Evolutionary conservation across 2,329 filamentous ascomycete species (phyloP), one percentile per base, ranked within the genome.

Genomic region (Thermothelomyces thermophilus): DNA sequence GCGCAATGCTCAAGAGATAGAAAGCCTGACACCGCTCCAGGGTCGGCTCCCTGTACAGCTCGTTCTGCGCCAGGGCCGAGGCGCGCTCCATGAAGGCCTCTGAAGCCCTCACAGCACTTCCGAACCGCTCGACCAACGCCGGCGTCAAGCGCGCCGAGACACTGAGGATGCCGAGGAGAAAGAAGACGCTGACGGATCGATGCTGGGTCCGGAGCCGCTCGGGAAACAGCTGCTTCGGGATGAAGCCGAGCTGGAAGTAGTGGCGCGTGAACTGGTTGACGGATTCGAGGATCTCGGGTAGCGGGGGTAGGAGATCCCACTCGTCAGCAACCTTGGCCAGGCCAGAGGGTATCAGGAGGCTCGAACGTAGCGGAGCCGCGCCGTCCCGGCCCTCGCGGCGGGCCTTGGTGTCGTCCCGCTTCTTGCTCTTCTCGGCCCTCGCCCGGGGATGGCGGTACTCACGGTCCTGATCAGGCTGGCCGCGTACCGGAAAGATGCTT

Each of bases 161-260:
- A 57, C 76, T 76, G 26, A 82, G 70, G 43, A 82, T 73, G 51
- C 73, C 70, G 10, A 80, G 66, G 17, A 81, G 65, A 20, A 81
- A 68, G 51, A 82, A 82, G 17, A 74, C 67, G 61, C 72, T 77
- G 55, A 77, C 66, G n/a, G 72, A 73, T 13, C 66, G 67, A 24
- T 69, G 67, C 47, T 77, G 69, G 3, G 68, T 68, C 34, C 65
- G 67, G n/a, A 82, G 65, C 6, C 68, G 68, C 20, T 70, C 64
- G 1, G 70, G 66, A 46, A 80, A 79, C 44, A 70, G 64, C 20
- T 73, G 66, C 62, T 77, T 79, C 5, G 73, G 74, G 30, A 81
- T 75, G 58, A 82, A 82, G 20, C 78, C 75, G 6, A 81, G 71
- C 61, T 82, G 78, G 55, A 80, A 80, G 59, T 78, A 82, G 56